A percentile compares a stretch with the other conserved stretches of the same genome.
phyloP scores from a whole-genome alignment of 306 rosid species.

The Quercus gilva region DNA sequence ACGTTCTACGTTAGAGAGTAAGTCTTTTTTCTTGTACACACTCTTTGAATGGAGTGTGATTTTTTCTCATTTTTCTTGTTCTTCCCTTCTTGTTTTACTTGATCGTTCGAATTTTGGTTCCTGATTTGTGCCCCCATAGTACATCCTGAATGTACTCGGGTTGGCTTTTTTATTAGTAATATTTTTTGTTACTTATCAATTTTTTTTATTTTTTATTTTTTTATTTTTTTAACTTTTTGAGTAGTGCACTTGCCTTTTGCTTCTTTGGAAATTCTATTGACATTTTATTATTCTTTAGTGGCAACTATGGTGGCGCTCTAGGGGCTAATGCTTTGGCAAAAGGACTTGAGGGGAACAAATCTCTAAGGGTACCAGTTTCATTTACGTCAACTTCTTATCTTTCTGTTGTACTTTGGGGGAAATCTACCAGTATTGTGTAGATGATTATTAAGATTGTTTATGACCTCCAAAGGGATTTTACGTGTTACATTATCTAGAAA shows the following conservation, averaged over 20 bases:
- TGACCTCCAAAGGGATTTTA: not conserved
- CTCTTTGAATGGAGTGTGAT: too few relatives aligned
- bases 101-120: too few relatives aligned
- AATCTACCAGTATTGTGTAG: not conserved
- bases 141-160: too few relatives aligned
- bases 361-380: constrained; percentile 61
- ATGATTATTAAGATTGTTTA: not conserved
- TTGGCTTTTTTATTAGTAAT: too few relatives aligned
- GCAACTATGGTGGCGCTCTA: constrained; percentile 97
- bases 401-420: not conserved
- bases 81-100: too few relatives aligned
- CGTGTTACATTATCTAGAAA: not conserved
- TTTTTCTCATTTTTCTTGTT: too few relatives aligned
- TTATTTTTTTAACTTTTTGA: not conserved
- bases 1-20: too few relatives aligned
- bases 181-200: too few relatives aligned
- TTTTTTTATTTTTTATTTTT: too few relatives aligned
- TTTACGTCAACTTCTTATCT: constrained; percentile 23
- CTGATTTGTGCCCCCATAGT: too few relatives aligned
- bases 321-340: constrained; percentile 94
- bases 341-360: constrained; percentile 91
- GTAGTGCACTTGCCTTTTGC: constrained; percentile 19
- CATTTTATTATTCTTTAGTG: constrained; percentile 51
- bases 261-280: constrained; percentile 22
- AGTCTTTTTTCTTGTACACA: too few relatives aligned